Conservation (phyloP, 2,329 filamentous ascomycete species). For the Xylaria sp. region DNA sequence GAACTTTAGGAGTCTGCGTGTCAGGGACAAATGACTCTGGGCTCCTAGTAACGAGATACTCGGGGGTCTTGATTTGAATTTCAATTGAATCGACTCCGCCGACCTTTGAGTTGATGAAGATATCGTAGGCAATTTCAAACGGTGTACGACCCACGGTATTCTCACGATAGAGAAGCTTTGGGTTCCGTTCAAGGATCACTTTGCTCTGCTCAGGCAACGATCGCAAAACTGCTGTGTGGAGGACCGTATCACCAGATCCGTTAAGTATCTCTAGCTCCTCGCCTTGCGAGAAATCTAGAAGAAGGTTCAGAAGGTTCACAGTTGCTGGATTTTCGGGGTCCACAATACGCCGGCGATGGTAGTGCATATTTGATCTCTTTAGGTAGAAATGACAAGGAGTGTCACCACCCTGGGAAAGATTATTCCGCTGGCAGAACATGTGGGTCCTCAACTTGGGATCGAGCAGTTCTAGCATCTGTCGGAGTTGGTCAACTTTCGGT, state of each 20-base stretch:
- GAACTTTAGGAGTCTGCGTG: constrained; percentile 3
- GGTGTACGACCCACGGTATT: constrained; percentile 82
- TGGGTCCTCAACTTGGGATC: constrained; percentile 65
- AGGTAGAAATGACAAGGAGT: constrained; percentile 75
- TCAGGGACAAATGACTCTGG: constrained; percentile 31
- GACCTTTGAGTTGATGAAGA: constrained; percentile 57
- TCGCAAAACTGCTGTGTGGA: constrained; percentile 66
- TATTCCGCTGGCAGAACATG: constrained; percentile 69
- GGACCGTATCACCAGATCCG: constrained; percentile 71
- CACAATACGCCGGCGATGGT: not conserved
- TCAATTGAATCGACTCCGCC: constrained; percentile 36
- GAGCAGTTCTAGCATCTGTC: constrained; percentile 66
- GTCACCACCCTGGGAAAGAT: constrained; percentile 61
- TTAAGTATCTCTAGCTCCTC: constrained; percentile 69
- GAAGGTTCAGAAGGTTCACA: constrained; percentile 57
- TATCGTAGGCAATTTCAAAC: constrained; percentile 72
- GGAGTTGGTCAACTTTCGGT: constrained; percentile 53
- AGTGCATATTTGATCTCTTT: constrained; percentile 40
- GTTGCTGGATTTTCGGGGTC: constrained; percentile 47
- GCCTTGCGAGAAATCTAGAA: constrained; percentile 68
- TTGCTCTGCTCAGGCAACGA: constrained; percentile 53
- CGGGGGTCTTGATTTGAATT: not conserved
- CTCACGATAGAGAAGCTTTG: constrained; percentile 73
- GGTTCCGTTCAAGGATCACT: constrained; percentile 64
- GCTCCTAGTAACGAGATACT: constrained; percentile 24